Evolutionary conservation across 495 filamentous ascomycete species (phyloP).

Genomic region (Symbiotaphrina buchneri): DNA sequence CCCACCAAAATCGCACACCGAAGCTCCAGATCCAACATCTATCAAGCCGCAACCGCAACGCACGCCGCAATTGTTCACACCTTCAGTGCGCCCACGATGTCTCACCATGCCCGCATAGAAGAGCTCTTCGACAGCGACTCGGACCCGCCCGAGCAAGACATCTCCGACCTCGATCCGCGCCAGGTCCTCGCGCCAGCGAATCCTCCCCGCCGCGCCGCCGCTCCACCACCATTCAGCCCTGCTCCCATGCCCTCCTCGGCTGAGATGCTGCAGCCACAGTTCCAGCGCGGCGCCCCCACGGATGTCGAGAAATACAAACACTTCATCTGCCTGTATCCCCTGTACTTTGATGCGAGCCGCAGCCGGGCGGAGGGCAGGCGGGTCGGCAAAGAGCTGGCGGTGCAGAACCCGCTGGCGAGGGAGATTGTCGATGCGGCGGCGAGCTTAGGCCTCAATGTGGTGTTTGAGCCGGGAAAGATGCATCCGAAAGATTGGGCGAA

Average conservation of each 20-base stretch:
- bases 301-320: slow-evolving; percentile 36
- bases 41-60: too few relatives aligned
- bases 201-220: slow-evolving; percentile 7
- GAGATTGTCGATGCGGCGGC: slow-evolving; percentile 75
- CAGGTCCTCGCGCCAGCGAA: slow-evolving; percentile 9
- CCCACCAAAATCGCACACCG: too few relatives aligned
- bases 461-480: slow-evolving; percentile 75
- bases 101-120: slow-evolving; percentile 62
- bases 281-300: slow-evolving; percentile 14
- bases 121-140: slow-evolving; percentile 61
- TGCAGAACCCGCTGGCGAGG: slow-evolving; percentile 67
- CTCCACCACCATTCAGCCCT: slow-evolving; percentile 7
- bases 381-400: slow-evolving; percentile 45
- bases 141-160: slow-evolving; percentile 45
- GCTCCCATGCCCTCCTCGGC: slow-evolving; percentile 2
- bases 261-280: slow-evolving; percentile 2
- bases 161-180: slow-evolving; percentile 31
- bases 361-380: slow-evolving; percentile 58
- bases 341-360: slow-evolving; percentile 75
- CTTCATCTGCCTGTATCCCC: slow-evolving; percentile 77
- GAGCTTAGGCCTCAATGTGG: slow-evolving; percentile 43
- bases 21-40: too few relatives aligned
- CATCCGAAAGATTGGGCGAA: slow-evolving; percentile 98
- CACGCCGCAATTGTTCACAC: too few relatives aligned
- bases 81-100: slow-evolving; percentile 27